Base-by-base conservation (phyloP, 768 basidiomycete species). In the Rossbeevera mucosa region DNA sequence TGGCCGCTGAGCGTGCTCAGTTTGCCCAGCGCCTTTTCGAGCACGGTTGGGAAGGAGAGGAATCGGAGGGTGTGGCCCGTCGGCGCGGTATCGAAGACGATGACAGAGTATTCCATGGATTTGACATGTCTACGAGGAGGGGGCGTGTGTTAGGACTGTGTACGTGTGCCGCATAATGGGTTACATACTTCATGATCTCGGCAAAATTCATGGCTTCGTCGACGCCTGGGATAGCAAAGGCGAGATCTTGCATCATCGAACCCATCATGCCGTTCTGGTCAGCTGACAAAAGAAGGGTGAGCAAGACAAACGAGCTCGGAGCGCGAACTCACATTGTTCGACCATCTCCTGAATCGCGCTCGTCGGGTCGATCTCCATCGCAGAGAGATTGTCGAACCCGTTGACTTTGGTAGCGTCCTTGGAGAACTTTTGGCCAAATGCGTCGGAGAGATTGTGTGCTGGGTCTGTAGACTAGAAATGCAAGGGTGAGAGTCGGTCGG, bases 141-240 rank as follows among this genome's bases (percentile, higher is more conserved):
- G 2, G 6, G 12, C 1, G 33, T 16, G 9, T 2, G 16, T 65
- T 16, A 60, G 52, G 18, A 1, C n/a, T 5, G n/a, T 18, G 18
- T 18, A 9, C 18, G 26, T 18, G 13, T 18, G 13, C 16, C 20
- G 28, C 22, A 12, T 29, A 8, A 22, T 29, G 6, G 6, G 52
- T 33, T 1, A 36, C 33, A 22, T 53, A 96, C 95, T 98, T 99
- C 96, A 98, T 99, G 69, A 99, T 96, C 71, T 99, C 96, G 0
- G 96, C 96, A 62, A 99, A 99, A 57, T 93, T 94, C 96, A 99
- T 98, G 4, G 96, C 96, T 72, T 99, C 96, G 64, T 99, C 96
- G 12, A 99, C 95, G 73, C 96, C 96, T 0, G 96, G 96, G 52
- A 99, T 98, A 2, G 96, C 94, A 64, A 99, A 99, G 0, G 96